These are phyloP conservation scores for Pontederia paniculata DNA, from an alignment of 176 grass and related monocot genomes.

Conservation along the genomic window DNA sequence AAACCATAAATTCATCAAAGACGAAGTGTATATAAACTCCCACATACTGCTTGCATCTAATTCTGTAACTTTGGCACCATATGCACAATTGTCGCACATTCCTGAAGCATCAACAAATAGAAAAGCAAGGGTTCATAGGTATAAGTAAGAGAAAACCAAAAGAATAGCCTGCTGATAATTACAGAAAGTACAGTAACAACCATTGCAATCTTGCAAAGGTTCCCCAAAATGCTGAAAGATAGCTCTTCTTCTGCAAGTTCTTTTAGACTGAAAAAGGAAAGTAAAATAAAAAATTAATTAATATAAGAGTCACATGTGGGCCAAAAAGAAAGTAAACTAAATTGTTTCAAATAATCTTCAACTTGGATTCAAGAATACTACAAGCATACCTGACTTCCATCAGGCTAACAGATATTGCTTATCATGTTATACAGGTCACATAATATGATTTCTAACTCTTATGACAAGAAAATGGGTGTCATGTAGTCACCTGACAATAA, in stretches of 20 bases:
- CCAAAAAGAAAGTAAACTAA: too few species aligned
- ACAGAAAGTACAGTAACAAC: constrained; percentile 24
- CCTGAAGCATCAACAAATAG: constrained; percentile 20
- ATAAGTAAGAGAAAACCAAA: constrained; percentile 12
- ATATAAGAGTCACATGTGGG: too few species aligned
- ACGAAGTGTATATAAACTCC: neutral
- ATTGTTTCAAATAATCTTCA: too few species aligned
- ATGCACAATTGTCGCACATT: constrained; percentile 50
- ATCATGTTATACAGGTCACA: too few species aligned
- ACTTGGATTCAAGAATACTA: too few species aligned
- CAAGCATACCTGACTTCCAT: too few species aligned
- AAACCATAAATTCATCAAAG: neutral
- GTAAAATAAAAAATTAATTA: too few species aligned
- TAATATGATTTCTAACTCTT: too few species aligned
- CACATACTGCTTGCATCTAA: constrained; percentile 32
- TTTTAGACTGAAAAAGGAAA: constrained; percentile 52
- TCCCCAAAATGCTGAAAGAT: constrained; percentile 93
- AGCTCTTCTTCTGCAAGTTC: constrained; percentile 55
- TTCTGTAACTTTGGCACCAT: constrained; percentile 33
- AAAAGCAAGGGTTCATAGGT: neutral
- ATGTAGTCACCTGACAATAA: constrained; percentile 69
- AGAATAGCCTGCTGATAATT: neutral
- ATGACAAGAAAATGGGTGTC: neutral
- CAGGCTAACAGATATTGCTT: too few species aligned
- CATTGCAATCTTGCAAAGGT: constrained; percentile 63